phyloP scores from a whole-genome alignment of 2,329 filamentous ascomycete species.

The Apiospora sp. region DNA sequence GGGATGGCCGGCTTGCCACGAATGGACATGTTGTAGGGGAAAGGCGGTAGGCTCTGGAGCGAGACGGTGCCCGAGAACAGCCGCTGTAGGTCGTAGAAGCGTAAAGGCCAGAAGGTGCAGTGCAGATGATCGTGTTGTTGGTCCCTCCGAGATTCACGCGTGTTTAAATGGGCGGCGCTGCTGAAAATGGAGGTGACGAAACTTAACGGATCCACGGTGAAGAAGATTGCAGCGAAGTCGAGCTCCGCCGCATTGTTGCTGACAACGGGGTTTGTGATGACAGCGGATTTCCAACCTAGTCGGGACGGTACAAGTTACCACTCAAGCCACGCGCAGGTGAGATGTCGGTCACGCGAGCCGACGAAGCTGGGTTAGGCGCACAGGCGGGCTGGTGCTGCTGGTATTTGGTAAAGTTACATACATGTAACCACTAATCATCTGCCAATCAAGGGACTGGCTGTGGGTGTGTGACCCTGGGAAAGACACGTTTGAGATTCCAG shows the following conservation, averaged over 20 bases:
- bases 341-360: conserved; percentile 12
- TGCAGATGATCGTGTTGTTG: conserved; percentile 50
- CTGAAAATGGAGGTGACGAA: conserved; percentile 46
- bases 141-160: conserved; percentile 58
- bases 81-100: conserved; percentile 56
- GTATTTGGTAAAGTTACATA: conserved; percentile 1
- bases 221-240: conserved; percentile 61
- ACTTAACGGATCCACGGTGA: conserved; percentile 67
- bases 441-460: conserved; percentile 7
- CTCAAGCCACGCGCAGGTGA: conserved; percentile 12
- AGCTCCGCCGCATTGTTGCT: conserved; percentile 64
- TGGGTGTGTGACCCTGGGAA: conserved; percentile 12
- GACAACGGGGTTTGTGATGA: conserved; percentile 23
- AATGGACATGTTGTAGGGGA: conserved; percentile 62
- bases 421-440: conserved; percentile 10
- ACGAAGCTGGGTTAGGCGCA: conserved; percentile 14
- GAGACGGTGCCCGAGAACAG: conserved; percentile 64
- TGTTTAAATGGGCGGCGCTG: conserved; percentile 38
- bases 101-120: conserved; percentile 56
- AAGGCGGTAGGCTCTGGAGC: conserved; percentile 66
- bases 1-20: conserved; percentile 67
- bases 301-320: conserved; percentile 16
- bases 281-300: conserved; percentile 15
- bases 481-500: conserved; percentile 19
- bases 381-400: conserved; percentile 7